Base-by-base conservation (phyloP, 2,329 filamentous ascomycete species). In the Pseudohalonectria lignicola region DNA sequence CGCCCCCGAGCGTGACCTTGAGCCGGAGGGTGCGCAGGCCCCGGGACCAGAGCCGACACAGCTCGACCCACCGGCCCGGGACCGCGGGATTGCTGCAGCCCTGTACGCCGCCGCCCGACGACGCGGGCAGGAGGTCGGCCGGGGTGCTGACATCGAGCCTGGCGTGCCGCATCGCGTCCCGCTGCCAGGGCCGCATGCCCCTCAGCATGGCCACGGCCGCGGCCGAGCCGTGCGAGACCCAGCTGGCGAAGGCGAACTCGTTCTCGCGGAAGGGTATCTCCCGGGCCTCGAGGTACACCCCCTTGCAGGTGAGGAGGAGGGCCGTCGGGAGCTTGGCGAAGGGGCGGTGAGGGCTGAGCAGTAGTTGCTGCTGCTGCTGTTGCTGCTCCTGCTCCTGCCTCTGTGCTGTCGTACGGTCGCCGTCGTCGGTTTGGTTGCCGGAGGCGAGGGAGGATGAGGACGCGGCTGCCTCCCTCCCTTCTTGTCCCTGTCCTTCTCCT, bases 231-330 rank as follows among this genome's bases (percentile, higher is more conserved):
- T 62, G 64, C 11, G 60, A 55, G 49, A 66, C 66, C 60, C 62
- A 64, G 31, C 62, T 63, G 28, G 61, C 52, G 42, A 68, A 71
- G 18, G 59, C 57, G 41, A 70, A 69, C 37, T 68, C 64, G 49
- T 65, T 67, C 17, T 48, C 41, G 7, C 48, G 44, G 44, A 66
- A 67, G 3, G 67, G 62, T 3, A 68, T 19, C 1, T 40, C 15
- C 4, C 62, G 56, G 4, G 57, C 52, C 43, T 71, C 67, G 37
- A 47, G 23, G 49, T 68, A 69, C 16, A 69, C 45, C 39, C 66
- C 61, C 19, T 51, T 53, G 44, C 54, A 63, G 17, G 54, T 44
- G 5, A 39, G 43, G 3, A 70, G 57, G 5, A 71, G 49, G 3
- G 50, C 51, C 2, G 59, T 57, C 0, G 68, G 66, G 2, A 69